Base-by-base conservation (phyloP, 345 rosid genomes). In the Nasturtium officinale region DNA sequence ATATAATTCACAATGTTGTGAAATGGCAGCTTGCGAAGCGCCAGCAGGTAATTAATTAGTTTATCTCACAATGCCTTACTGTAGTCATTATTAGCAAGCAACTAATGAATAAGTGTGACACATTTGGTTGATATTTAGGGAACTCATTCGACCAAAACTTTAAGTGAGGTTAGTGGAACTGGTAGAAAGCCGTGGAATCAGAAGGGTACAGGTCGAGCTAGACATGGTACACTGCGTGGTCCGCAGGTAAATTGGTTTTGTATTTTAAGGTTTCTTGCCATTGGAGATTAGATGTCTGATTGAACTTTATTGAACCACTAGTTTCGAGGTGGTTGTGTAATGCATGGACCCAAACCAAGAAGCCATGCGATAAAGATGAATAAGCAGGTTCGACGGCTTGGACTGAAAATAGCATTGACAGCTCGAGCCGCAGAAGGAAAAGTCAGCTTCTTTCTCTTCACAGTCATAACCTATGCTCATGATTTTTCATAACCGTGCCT, bases 391-490 rank as follows among this genome's bases (percentile, higher is more conserved):
- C 86, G 97, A 69, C 85, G 99, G 16, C 79, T 90, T 47, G 99
- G 99, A 48, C 71, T 91, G 83, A 95, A 89, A 87, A 85, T 95
- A 85, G 96, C 97, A 50, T 66, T 95, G 67, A 53, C 99, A 52
- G 96, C 96, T 73, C 84, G 97, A 66, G 96, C 97, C 1, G 99
- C 89, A 30, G 99, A 95, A 87, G 94, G 97, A 75, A 95, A 91
- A 89, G 97, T 80, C 77, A 76, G 82, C 60, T 60, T 80, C 71
- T 77, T 32, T 56, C 52, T 59, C 79, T 67, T 38, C 71, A 70
- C 30, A 37, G 0, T 38, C 51, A 29, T 37, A 28, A 61, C n/a
- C n/a, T 51, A 17, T 20, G 32, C 55, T 68, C 65, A 16, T 55
- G 9, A 9, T 10, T 9, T 59, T 35, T 1, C 17, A 40, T 52